phyloP scores from a whole-genome alignment of 164 flowering plant species.

The Sextonia rubra region DNA sequence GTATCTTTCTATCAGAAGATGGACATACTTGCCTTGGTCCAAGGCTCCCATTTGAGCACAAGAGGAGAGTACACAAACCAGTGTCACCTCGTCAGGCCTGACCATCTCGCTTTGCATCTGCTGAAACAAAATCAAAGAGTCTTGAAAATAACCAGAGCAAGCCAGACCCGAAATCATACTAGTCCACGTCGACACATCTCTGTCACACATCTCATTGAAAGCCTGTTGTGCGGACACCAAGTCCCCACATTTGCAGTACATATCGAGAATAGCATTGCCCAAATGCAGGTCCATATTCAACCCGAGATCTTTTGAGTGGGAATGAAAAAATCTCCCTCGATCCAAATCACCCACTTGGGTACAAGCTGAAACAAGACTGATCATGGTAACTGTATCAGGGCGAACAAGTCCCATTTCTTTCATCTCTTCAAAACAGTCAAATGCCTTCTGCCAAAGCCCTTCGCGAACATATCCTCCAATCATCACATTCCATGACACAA shows the following conservation, averaged over 20 bases:
- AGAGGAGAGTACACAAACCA: conserved; percentile 31
- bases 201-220: conserved; percentile 16
- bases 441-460: conserved; percentile 10
- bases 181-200: conserved; percentile 12
- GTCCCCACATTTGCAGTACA: conserved; percentile 28
- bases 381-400: conserved; percentile 17
- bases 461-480: conserved; percentile 8
- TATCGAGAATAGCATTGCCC: conserved; percentile 15
- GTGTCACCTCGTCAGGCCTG: conserved; percentile 25
- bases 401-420: neutral
- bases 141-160: conserved; percentile 20
- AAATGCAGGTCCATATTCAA: conserved; percentile 7
- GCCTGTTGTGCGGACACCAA: conserved; percentile 17
- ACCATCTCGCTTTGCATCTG: conserved; percentile 24
- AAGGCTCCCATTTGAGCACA: conserved; percentile 39
- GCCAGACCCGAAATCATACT: conserved; percentile 27
- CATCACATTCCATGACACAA: conserved; percentile 24
- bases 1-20: conserved; percentile 20
- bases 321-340: conserved; percentile 16
- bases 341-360: conserved; percentile 11
- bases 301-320: conserved; percentile 1
- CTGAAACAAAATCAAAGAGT: conserved; percentile 23
- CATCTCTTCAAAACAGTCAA: conserved; percentile 18
- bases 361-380: conserved; percentile 15
- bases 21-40: conserved; percentile 31